Evolutionary conservation across 2,329 filamentous ascomycete species (phyloP).

Genomic region (Talaromyces funiculosus): DNA sequence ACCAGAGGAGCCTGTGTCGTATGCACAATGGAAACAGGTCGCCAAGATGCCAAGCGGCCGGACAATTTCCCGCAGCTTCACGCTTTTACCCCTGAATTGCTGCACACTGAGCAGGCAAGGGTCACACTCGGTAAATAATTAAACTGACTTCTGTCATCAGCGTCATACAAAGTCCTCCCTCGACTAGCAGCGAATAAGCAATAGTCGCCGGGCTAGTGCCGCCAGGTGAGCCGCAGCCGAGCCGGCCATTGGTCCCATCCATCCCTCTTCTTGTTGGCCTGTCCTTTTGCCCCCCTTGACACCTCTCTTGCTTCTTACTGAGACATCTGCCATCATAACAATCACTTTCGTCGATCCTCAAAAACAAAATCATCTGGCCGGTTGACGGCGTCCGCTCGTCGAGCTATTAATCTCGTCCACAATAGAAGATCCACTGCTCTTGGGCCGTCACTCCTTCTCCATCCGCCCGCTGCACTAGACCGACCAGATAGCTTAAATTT

Average conservation of each 20-base stretch:
- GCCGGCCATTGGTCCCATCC: not conserved
- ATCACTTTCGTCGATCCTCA: not conserved
- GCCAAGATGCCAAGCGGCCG: not conserved
- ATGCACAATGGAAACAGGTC: not conserved
- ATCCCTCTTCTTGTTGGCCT: not conserved
- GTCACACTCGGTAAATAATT: too few species aligned
- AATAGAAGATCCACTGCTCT: not conserved
- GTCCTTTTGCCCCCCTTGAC: not conserved
- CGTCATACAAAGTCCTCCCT: not conserved
- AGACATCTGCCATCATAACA: not conserved
- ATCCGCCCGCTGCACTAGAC: constrained; percentile 1
- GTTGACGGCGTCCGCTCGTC: not conserved
- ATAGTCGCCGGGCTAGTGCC: not conserved
- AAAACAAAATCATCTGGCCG: too few species aligned
- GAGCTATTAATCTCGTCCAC: not conserved
- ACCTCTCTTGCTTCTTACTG: not conserved
- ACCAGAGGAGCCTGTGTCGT: too few species aligned
- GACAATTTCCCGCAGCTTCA: not conserved
- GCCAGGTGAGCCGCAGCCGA: not conserved
- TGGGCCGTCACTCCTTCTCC: constrained; percentile 12
- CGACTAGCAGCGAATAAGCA: not conserved
- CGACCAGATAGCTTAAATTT: not conserved
- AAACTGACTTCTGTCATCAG: too few species aligned
- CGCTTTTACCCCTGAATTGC: constrained; percentile 4
- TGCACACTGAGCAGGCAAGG: not conserved